These are phyloP conservation scores for Prunus yedoensis DNA, from an alignment of 331 rosid species.

Conservation along the genomic window DNA sequence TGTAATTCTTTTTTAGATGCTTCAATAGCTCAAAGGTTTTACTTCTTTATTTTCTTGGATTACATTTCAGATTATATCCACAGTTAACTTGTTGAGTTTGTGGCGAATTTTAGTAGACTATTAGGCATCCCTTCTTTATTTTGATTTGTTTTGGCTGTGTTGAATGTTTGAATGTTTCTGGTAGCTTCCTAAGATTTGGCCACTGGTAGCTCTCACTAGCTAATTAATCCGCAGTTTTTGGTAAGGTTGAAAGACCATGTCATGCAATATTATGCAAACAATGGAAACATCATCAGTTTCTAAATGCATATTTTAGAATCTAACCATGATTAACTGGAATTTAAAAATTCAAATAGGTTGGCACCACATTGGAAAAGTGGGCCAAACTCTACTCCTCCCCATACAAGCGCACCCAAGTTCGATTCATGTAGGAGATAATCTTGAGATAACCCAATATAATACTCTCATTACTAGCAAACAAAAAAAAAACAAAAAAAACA, in stretches of 20 bases:
- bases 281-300: neutral
- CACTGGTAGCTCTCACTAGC: neutral
- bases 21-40: neutral
- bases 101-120: neutral
- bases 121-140: no score
- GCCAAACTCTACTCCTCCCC: no score
- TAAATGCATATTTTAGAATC: neutral
- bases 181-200: neutral
- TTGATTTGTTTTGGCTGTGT: neutral
- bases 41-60: neutral
- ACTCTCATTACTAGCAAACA: fast-evolving
- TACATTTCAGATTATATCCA: neutral
- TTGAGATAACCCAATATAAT: no score
- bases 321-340: neutral
- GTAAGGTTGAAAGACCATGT: neutral
- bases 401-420: fast-evolving
- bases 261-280: neutral
- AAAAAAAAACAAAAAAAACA: no score
- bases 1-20: neutral
- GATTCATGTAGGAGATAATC: no score
- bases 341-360: neutral
- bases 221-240: neutral
- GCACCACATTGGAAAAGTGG: no score
- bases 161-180: neutral
- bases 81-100: neutral